phyloP scores from a whole-genome alignment of 805 yeast genomes.

The Candida sanyiensis region DNA sequence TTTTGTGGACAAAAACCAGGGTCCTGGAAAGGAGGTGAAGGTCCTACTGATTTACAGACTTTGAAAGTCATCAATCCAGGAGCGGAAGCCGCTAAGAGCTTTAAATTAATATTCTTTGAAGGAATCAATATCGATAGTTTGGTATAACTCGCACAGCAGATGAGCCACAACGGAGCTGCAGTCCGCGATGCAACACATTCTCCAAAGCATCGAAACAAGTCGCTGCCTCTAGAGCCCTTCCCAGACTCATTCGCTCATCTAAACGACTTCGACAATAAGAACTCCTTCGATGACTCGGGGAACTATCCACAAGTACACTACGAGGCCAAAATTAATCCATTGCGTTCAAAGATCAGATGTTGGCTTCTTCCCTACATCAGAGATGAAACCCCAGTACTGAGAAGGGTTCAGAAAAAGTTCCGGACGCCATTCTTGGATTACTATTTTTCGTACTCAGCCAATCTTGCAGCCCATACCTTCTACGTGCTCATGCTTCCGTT shows the following conservation, averaged over 20 bases:
- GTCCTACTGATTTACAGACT: no score
- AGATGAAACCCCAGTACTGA: conserved; percentile 58
- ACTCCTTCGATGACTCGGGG: conserved; percentile 59
- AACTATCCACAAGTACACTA: conserved; percentile 65
- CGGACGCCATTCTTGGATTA: conserved; percentile 53
- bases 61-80: no score
- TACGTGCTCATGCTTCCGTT: conserved; percentile 85
- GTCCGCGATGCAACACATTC: not conserved
- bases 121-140: no score
- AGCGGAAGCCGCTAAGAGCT: no score
- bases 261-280: conserved; percentile 23
- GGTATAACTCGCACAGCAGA: not conserved
- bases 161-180: not conserved
- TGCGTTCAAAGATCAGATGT: conserved; percentile 50
- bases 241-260: conserved; percentile 24
- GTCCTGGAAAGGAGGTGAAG: no score
- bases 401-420: conserved; percentile 44
- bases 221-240: conserved; percentile 7
- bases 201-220: not conserved
- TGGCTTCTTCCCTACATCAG: conserved; percentile 51
- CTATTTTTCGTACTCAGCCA: conserved; percentile 84
- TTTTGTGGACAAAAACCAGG: no score
- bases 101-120: no score
- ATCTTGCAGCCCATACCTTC: conserved; percentile 89
- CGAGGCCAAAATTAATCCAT: conserved; percentile 46